These are phyloP conservation scores for Camelina laxa DNA, from an alignment of 345 rosid species.

Conservation along the genomic window DNA sequence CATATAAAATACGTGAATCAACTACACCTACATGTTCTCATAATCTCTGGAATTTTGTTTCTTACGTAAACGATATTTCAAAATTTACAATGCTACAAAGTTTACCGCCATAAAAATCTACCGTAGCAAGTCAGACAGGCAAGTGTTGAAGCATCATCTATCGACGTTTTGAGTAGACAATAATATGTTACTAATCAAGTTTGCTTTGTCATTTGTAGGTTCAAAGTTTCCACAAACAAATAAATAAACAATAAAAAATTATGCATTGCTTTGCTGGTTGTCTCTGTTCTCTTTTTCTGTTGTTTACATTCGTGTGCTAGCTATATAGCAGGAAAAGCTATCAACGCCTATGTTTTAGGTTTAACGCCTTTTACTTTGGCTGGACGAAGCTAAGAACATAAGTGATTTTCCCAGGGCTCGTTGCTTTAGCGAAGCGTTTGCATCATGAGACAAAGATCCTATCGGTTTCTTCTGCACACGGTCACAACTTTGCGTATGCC, in stretches of 20 bases:
- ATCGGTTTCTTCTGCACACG: constrained; percentile 1
- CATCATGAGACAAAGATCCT: neutral
- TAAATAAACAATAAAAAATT: neutral
- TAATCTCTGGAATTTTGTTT: too few species aligned
- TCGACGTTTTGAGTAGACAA: neutral
- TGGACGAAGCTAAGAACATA: neutral
- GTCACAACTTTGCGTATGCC: neutral
- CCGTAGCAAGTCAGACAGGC: neutral
- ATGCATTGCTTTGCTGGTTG: neutral
- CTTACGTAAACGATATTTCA: too few species aligned
- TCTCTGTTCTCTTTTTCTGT: neutral
- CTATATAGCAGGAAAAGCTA: neutral
- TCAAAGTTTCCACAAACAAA: neutral
- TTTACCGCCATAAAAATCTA: constrained; percentile 14
- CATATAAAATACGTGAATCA: neutral
- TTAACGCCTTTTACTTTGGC: neutral
- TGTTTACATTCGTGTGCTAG: neutral
- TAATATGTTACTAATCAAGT: too few species aligned
- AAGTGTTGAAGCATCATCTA: neutral
- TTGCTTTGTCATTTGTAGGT: constrained; percentile 19
- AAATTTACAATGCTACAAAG: neutral
- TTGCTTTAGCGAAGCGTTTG: neutral
- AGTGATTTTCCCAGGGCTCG: neutral
- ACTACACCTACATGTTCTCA: too few species aligned
- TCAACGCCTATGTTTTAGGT: neutral